Evolutionary conservation across 768 basidiomycete genomes (phyloP), one percentile per base, ranked within the genome.

Genomic region (Pholiota molesta): DNA sequence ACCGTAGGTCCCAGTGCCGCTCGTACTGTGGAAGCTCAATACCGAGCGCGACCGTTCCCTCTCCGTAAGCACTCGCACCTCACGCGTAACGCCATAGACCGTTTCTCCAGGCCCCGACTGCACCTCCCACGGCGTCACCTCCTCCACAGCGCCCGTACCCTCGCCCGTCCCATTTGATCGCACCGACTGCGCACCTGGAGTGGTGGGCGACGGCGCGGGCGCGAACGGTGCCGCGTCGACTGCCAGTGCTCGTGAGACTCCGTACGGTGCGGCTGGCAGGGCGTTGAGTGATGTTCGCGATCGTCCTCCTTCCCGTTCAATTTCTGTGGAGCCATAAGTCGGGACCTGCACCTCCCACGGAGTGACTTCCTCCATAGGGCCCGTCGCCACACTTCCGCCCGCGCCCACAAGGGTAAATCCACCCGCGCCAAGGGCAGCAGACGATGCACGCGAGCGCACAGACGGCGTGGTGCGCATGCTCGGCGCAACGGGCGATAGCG

Each of bases 61-160:
- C 28, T 35, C 52, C 28, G 29, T 19, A 5, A 40, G 52, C 52
- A 54, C 26, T 5, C 39, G 29, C 52, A 54, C 59, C 39, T 60
- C 59, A 40, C 59, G 59, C 16, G 52, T 45, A 7, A 54, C 40
- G 1, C 59, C 59, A 19, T 52, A 45, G 8, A 44, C 40, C 19
- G 52, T 47, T 26, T 57, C 63, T 10, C 55, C 58, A 14, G 49
- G 56, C 13, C 59, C 59, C 37, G 59, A 19, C 29, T 63, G 57
- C 53, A 59, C 47, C 26, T 63, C 62, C 62, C 62, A 63, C 26
- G 62, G 62, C n/a, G 65, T 66, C n/a, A 69, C 68, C 16, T 66
- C 68, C 44, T 65, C 63, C 31, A 69, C 58, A 61, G 42, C 54
- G 35, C 44, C 40, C 16, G 47, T 51, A 4, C 31, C 45, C 4